These are phyloP conservation scores for Penicillium riverlandense DNA, from an alignment of 495 filamentous ascomycete species.

Conservation along the genomic window DNA sequence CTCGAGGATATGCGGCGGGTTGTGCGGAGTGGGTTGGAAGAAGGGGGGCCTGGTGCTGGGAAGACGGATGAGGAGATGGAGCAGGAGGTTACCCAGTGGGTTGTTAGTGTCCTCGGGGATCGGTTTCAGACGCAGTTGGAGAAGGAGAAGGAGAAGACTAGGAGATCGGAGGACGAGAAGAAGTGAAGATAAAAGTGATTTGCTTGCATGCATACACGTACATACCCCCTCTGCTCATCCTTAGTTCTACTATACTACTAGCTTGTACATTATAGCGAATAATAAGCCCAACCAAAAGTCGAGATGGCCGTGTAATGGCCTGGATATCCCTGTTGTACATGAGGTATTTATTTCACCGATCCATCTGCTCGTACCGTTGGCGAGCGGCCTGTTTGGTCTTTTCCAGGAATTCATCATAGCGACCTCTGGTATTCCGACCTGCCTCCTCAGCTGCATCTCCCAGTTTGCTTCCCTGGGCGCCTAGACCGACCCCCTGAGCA, in stretches of 20 bases:
- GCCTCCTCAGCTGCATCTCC: slow-evolving; percentile 82
- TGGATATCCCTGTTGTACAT: slow-evolving; percentile 4
- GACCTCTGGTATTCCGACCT: slow-evolving; percentile 58
- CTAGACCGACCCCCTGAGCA: slow-evolving; percentile 75
- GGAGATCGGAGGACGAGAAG: slow-evolving; percentile 4
- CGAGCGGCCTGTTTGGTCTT: slow-evolving; percentile 74
- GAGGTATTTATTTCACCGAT: slow-evolving; percentile 7
- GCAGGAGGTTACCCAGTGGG: slow-evolving; percentile 63
- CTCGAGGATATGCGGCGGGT: slow-evolving; percentile 59
- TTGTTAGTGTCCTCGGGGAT: slow-evolving; percentile 53
- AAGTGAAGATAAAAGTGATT: slow-evolving; percentile 1
- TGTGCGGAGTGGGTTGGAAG: slow-evolving; percentile 43
- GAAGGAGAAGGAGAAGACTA: slow-evolving; percentile 26
- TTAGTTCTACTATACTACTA: slow-evolving; percentile 8
- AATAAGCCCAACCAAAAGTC: neutral
- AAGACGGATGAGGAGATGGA: slow-evolving; percentile 52
- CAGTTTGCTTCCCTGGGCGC: slow-evolving; percentile 73
- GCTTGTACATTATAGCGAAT: slow-evolving; percentile 12
- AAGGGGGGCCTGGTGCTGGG: slow-evolving; percentile 22
- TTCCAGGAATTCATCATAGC: slow-evolving; percentile 67
- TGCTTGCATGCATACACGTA: neutral
- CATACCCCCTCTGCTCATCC: slow-evolving; percentile 10
- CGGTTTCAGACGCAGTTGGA: slow-evolving; percentile 37
- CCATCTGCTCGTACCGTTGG: slow-evolving; percentile 66
- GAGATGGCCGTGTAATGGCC: neutral